A percentile compares a stretch with the other conserved stretches of the same genome.
Evolutionary conservation across 305 asterid genomes (phyloP).

Genomic region (Fraxinus xanthoxyloides): DNA sequence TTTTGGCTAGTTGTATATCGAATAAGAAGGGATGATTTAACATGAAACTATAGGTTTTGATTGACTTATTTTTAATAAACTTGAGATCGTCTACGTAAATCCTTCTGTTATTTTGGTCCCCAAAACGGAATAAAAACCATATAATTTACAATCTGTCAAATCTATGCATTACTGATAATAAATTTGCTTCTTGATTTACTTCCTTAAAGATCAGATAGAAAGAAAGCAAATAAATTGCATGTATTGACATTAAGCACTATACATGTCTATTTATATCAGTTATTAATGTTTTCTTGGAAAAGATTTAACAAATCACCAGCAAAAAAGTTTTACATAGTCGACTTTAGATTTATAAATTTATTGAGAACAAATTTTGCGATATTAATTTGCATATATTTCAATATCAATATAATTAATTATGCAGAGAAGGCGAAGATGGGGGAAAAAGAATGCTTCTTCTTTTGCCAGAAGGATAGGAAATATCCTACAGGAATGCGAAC

Average conservation of each 20-base stretch:
- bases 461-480: conserved; percentile 72
- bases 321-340: neutral
- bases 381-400: neutral
- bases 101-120: neutral
- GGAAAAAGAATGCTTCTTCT: conserved; percentile 74
- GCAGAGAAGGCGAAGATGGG: conserved; percentile 79
- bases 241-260: neutral
- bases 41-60: neutral
- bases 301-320: neutral
- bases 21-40: neutral
- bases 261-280: neutral
- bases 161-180: too few relatives aligned
- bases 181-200: neutral
- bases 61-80: neutral
- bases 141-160: neutral
- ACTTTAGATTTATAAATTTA: neutral
- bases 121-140: neutral
- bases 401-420: neutral
- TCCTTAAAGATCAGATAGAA: neutral
- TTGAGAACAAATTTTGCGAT: neutral
- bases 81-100: neutral
- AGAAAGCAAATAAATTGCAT: neutral
- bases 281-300: neutral
- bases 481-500: conserved; percentile 92
- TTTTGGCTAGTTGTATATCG: neutral